Conservation (phyloP, 257 asterid genomes). For the Sherardia arvensis region DNA sequence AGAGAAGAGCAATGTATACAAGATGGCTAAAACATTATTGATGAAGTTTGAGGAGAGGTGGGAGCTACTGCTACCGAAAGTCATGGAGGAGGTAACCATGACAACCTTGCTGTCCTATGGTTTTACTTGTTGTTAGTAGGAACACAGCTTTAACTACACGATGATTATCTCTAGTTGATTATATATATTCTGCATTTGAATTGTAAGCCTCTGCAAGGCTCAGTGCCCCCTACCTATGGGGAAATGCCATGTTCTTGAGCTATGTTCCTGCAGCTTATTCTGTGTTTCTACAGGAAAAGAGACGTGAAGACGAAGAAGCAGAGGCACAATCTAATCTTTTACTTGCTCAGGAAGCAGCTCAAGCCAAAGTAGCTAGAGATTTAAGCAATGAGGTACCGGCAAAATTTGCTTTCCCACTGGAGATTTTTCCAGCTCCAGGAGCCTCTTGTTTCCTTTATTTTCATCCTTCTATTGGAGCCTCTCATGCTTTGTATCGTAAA, state of each 20-base stretch:
- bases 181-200: not conserved
- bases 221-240: not conserved
- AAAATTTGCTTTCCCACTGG: not conserved
- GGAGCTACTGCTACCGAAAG: slow-evolving; percentile 82
- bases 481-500: not conserved
- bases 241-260: not conserved
- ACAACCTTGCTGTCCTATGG: not conserved
- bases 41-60: slow-evolving; percentile 91
- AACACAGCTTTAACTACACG: not conserved
- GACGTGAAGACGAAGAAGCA: slow-evolving; percentile 67
- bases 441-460: not conserved
- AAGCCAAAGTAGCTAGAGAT: slow-evolving; percentile 66
- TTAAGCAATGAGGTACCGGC: slow-evolving; percentile 53
- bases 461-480: not conserved
- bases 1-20: slow-evolving; percentile 74
- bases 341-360: slow-evolving; percentile 65
- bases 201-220: not conserved
- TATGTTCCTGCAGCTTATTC: not conserved
- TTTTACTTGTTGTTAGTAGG: not conserved
- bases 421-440: not conserved
- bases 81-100: slow-evolving; percentile 71
- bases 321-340: slow-evolving; percentile 50
- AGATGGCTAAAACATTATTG: slow-evolving; percentile 60
- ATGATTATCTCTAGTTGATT: not conserved
- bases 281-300: slow-evolving; percentile 50